Percentiles rank a stretch among this genome's conserved stretches.
Conservation (phyloP, 352 stramenopile genomes). For the Pythium volutum region DNA sequence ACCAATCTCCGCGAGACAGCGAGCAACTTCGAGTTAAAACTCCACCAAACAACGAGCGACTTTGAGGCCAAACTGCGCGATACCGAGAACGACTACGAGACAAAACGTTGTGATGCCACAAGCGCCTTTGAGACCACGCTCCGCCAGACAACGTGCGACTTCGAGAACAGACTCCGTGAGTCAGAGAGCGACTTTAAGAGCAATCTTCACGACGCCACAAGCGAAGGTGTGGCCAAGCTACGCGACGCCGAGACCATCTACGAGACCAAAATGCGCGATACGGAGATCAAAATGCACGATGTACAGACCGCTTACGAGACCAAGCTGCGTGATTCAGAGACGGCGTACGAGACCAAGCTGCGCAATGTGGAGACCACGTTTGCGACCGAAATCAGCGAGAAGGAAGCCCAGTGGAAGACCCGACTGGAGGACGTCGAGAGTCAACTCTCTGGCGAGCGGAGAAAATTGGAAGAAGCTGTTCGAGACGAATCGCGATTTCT, state of each 20-base stretch:
- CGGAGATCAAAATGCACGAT: background rate
- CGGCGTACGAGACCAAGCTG: background rate
- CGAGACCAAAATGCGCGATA: background rate
- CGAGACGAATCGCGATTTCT: conserved; percentile 14
- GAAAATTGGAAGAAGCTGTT: background rate
- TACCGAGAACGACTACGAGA: background rate
- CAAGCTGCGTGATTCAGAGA: background rate
- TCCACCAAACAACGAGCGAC: background rate
- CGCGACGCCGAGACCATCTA: background rate
- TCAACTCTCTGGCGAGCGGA: background rate
- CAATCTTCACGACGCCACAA: background rate
- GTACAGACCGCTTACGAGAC: background rate
- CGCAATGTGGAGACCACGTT: background rate
- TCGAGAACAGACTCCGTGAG: background rate
- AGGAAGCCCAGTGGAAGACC: background rate
- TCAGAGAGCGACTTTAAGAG: no score
- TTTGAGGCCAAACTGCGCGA: background rate
- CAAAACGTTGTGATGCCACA: background rate
- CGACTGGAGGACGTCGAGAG: background rate
- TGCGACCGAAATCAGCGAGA: background rate
- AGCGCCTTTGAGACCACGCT: no score
- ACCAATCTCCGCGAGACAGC: background rate
- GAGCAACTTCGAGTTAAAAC: background rate
- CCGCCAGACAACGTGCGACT: no score
- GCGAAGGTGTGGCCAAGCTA: background rate